Evolutionary conservation across 2,329 filamentous ascomycete species (phyloP), one percentile per base, ranked within the genome.

Genomic region (Onygenales sp.): DNA sequence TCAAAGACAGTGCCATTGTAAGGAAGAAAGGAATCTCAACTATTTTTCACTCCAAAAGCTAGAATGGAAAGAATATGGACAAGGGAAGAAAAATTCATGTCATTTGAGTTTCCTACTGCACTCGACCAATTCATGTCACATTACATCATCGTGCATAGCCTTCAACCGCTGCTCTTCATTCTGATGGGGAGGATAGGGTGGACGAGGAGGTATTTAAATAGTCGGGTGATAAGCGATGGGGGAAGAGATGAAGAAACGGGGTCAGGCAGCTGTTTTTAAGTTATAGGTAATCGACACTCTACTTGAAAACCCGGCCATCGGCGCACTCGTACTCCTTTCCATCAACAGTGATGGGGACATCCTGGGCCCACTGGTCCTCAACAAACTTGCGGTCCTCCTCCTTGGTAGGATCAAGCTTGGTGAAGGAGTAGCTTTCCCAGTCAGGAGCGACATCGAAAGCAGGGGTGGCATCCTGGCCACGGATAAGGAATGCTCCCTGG

Each of bases 291-390:
- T 52, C 34, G 40, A 46, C 39, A 52, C 33, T 78, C 82, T 95
- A 97, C 83, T 97, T 97, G 87, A 96, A 97, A 73, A 97, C 90
- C 84, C 97, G 96, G 72, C 93, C 93, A 67, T 89, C 86, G 69
- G 87, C 87, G 78, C 86, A 88, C 72, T 83, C 77, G 77, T 91
- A 94, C 69, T 85, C 82, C 87, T 97, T 96, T 79, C 87, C 92
- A 67, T 86, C 75, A 67, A 89, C 81, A 60, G 76, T 77, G 67
- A 91, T 77, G 61, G 87, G 84, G 78, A 88, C 87, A 74, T 97
- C 93, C 88, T 90, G 95, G 58, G 83, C 79, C 93, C 93, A 98
- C 76, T 86, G 80, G 70, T 87, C 84, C 69, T 93, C 84, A 68
- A 98, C 79, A 71, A 87, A 91, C 71, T 87, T 85, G 70, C 81